phyloP scores from a whole-genome alignment of 495 filamentous ascomycete genomes.

The Chaetomium fimeti region DNA sequence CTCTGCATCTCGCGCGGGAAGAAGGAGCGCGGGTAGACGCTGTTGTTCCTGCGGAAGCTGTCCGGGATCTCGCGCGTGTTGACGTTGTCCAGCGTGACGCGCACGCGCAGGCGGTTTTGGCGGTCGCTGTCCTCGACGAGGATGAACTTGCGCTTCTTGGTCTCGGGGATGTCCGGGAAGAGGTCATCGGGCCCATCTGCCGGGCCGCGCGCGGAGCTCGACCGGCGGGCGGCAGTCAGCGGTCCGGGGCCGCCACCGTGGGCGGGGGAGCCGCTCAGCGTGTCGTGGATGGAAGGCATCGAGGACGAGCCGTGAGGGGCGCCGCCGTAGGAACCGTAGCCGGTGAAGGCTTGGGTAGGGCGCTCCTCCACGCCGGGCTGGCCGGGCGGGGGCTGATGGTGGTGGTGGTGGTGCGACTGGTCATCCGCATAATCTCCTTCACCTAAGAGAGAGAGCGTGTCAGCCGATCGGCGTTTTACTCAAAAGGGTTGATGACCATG shows the following conservation, averaged over 20 bases:
- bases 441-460: slow-evolving; percentile 39
- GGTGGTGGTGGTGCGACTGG: slow-evolving; percentile 64
- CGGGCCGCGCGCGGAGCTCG: slow-evolving; percentile 24
- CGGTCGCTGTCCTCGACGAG: slow-evolving; percentile 85
- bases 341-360: slow-evolving; percentile 73
- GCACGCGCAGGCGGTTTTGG: slow-evolving; percentile 73
- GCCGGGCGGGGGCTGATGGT: slow-evolving; percentile 40
- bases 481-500: background rate
- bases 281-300: slow-evolving; percentile 70
- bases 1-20: slow-evolving; percentile 84
- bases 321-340: slow-evolving; percentile 59
- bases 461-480: slow-evolving; percentile 27
- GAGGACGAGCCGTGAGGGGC: slow-evolving; percentile 59
- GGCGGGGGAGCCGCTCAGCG: slow-evolving; percentile 53
- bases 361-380: slow-evolving; percentile 60
- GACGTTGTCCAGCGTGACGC: slow-evolving; percentile 82
- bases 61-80: slow-evolving; percentile 93
- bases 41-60: slow-evolving; percentile 81
- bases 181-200: slow-evolving; percentile 60
- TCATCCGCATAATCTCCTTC: slow-evolving; percentile 58
- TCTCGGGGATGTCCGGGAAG: slow-evolving; percentile 81
- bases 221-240: slow-evolving; percentile 28
- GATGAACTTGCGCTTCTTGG: slow-evolving; percentile 92
- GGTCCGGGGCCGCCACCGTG: slow-evolving; percentile 34
- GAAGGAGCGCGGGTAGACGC: slow-evolving; percentile 86